Evolutionary conservation across 768 basidiomycete species (phyloP).

Genomic region (Pleurotus tuber-regium): DNA sequence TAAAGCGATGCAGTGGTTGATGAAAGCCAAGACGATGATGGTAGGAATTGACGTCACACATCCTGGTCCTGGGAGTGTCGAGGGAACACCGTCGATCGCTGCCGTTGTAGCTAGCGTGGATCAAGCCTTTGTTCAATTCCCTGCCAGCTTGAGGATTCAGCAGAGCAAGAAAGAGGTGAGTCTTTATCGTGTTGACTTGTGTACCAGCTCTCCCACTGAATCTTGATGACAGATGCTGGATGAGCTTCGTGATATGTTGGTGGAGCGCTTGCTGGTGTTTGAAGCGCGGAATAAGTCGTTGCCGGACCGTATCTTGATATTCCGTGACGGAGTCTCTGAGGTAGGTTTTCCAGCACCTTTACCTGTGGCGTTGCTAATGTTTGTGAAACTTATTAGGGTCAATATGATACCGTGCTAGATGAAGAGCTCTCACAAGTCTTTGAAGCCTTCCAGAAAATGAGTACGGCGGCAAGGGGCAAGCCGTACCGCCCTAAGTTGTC

Average conservation of each 20-base stretch:
- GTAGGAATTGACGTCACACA: slow-evolving; percentile 87
- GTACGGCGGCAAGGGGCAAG: slow-evolving; percentile 35
- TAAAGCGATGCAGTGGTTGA: slow-evolving; percentile 60
- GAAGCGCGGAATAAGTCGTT: slow-evolving; percentile 52
- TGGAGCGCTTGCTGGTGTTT: slow-evolving; percentile 63
- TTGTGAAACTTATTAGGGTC: slow-evolving; percentile 50
- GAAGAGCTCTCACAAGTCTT: slow-evolving; percentile 64
- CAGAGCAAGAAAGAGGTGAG: slow-evolving; percentile 46
- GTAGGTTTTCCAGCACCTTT: slow-evolving; percentile 32
- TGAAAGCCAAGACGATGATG: slow-evolving; percentile 69
- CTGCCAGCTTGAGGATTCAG: slow-evolving; percentile 71
- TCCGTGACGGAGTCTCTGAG: slow-evolving; percentile 82
- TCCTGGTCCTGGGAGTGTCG: slow-evolving; percentile 61
- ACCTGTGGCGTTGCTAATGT: neutral
- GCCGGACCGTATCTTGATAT: slow-evolving; percentile 70
- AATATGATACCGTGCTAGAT: slow-evolving; percentile 59
- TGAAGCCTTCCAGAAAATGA: slow-evolving; percentile 55
- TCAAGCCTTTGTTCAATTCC: slow-evolving; percentile 69
- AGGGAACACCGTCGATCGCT: slow-evolving; percentile 79
- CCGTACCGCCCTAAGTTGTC: slow-evolving; percentile 62
- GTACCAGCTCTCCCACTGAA: neutral
- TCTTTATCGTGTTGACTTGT: neutral
- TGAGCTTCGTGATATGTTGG: slow-evolving; percentile 62
- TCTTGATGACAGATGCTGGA: slow-evolving; percentile 61
- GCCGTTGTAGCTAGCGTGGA: slow-evolving; percentile 82